These are phyloP conservation scores for Sideroxylon spinosum DNA, from an alignment of 179 eudicot species.

Conservation along the genomic window DNA sequence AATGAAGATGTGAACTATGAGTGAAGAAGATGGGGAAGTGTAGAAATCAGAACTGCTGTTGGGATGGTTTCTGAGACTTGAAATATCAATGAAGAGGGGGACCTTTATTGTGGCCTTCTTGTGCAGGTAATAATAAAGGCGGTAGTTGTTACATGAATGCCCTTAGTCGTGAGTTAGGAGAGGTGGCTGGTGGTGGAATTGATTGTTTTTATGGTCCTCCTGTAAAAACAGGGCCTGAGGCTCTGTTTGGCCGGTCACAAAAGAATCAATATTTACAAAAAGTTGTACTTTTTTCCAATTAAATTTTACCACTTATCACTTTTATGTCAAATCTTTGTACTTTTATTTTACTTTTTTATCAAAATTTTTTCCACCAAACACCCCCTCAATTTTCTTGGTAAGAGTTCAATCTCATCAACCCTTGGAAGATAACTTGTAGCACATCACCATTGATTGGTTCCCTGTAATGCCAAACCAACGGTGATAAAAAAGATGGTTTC, in stretches of 20 bases:
- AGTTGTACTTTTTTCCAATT: too few relatives aligned
- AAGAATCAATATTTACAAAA: too few relatives aligned
- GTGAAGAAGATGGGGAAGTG: background rate
- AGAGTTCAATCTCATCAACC: background rate
- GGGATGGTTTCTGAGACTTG: background rate
- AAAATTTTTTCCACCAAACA: too few relatives aligned
- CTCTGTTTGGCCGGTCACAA: too few relatives aligned
- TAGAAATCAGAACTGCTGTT: conserved; percentile 4
- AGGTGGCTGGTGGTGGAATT: conserved; percentile 17
- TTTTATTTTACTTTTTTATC: too few relatives aligned
- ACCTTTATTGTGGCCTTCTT: background rate
- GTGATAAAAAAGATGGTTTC: background rate
- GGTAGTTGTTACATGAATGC: conserved; percentile 40
- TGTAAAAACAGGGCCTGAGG: too few relatives aligned
- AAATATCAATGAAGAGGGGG: background rate
- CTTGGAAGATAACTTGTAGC: background rate
- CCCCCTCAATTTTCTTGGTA: background rate
- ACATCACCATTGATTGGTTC: background rate
- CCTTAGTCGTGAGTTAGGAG: background rate
- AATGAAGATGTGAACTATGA: background rate
- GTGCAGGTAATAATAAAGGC: conserved; percentile 30
- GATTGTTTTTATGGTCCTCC: conserved; percentile 12
- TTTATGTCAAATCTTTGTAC: too few relatives aligned
- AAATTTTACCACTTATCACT: too few relatives aligned
- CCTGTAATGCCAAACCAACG: background rate